Percentiles rank a stretch among this genome's conserved stretches.
These are phyloP conservation scores for Cladosporium halotolerans DNA, from an alignment of 2,329 filamentous ascomycete genomes.

Conservation along the genomic window DNA sequence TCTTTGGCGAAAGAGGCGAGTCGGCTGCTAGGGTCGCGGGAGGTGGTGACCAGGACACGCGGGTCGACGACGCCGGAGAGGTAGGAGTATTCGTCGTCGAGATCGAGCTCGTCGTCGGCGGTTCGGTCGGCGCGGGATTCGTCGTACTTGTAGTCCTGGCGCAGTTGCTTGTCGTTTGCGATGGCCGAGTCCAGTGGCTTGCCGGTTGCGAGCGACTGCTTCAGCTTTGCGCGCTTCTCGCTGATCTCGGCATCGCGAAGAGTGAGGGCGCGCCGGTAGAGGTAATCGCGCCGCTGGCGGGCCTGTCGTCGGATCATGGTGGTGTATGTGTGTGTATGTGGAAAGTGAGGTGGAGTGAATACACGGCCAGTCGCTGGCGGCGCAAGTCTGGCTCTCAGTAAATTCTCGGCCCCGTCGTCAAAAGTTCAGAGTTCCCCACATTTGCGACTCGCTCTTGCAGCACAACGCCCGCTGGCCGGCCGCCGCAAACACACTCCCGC, in stretches of 20 bases:
- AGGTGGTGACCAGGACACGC: constrained; percentile 83
- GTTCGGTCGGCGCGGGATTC: constrained; percentile 67
- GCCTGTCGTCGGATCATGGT: constrained; percentile 59
- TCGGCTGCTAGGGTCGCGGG: constrained; percentile 76
- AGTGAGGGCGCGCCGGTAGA: constrained; percentile 82
- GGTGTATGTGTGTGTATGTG: constrained; percentile 23
- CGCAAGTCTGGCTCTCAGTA: neutral
- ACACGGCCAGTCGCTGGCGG: too few relatives aligned
- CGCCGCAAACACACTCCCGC: neutral
- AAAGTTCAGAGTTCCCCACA: neutral
- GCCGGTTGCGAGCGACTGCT: constrained; percentile 79
- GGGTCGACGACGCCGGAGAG: constrained; percentile 90
- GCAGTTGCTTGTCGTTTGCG: constrained; percentile 76
- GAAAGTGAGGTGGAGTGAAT: neutral
- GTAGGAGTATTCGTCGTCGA: constrained; percentile 86
- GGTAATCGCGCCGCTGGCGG: constrained; percentile 75
- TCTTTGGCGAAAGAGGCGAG: constrained; percentile 91
- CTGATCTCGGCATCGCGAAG: constrained; percentile 87
- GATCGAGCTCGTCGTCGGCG: constrained; percentile 61
- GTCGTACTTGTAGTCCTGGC: constrained; percentile 89
- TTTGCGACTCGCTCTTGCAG: neutral
- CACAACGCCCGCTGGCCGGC: neutral
- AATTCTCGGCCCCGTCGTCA: neutral
- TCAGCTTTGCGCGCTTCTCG: constrained; percentile 81
- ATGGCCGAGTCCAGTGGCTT: constrained; percentile 77